Evolutionary conservation across 768 basidiomycete genomes (phyloP).

Genomic region (Leccinum variicolor): DNA sequence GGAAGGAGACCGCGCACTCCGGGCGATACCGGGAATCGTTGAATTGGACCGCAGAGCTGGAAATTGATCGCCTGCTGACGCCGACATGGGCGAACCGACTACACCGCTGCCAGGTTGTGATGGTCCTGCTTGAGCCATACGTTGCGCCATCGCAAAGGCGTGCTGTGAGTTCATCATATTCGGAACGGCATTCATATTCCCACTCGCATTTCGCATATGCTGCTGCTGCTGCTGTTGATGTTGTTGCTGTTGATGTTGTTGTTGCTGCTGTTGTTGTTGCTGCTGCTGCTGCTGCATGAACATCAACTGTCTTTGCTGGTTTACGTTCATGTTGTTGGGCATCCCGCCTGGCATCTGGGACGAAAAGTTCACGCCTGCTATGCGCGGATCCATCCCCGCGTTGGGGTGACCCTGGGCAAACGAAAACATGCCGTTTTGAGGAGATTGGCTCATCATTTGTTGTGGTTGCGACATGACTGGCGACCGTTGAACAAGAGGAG

Average conservation of each 20-base stretch:
- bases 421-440: constrained; percentile 32
- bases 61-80: constrained; percentile 39
- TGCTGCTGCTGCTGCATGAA: constrained; percentile 36
- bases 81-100: constrained; percentile 43
- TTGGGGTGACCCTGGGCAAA: constrained; percentile 24
- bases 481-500: constrained; percentile 28
- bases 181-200: constrained; percentile 22
- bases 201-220: constrained; percentile 29
- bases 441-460: constrained; percentile 25
- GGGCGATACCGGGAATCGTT: constrained; percentile 69
- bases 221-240: constrained; percentile 18
- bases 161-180: constrained; percentile 35
- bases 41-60: constrained; percentile 55
- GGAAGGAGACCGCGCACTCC: constrained; percentile 73
- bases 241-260: constrained; percentile 1
- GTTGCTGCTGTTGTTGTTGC: background rate
- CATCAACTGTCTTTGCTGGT: constrained; percentile 47
- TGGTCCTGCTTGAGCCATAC: constrained; percentile 40
- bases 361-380: constrained; percentile 25
- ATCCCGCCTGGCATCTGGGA: constrained; percentile 30
- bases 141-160: constrained; percentile 40
- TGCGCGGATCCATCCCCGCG: constrained; percentile 30
- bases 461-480: constrained; percentile 27
- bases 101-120: constrained; percentile 25
- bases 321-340: constrained; percentile 25